phyloP scores from a whole-genome alignment of 352 stramenopile species.

The Globisporangium rhizosaccharum region DNA sequence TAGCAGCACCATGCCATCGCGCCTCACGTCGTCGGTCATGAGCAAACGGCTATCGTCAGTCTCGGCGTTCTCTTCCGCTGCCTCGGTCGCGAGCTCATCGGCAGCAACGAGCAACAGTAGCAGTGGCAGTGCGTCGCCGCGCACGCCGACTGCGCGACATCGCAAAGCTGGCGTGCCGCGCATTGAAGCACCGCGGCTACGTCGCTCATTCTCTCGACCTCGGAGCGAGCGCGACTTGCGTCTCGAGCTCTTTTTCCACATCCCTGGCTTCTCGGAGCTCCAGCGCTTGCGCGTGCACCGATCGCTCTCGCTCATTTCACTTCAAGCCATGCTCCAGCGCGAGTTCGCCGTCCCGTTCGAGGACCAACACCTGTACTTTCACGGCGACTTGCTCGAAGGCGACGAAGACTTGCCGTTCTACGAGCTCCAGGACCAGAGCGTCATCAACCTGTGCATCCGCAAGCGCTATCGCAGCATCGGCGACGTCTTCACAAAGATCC shows the following conservation, averaged over 20 bases:
- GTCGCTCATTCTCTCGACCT: slow-evolving; percentile 18
- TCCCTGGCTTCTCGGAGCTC: slow-evolving; percentile 23
- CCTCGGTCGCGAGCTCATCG: background rate
- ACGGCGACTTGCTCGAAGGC: slow-evolving; percentile 51
- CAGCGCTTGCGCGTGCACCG: slow-evolving; percentile 36
- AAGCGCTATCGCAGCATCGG: slow-evolving; percentile 57
- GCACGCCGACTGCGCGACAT: background rate
- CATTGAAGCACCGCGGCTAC: slow-evolving; percentile 1
- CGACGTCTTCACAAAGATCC: slow-evolving; percentile 58
- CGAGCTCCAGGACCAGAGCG: slow-evolving; percentile 45
- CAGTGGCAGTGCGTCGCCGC: background rate
- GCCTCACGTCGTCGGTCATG: background rate
- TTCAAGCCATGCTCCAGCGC: slow-evolving; percentile 52
- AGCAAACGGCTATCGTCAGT: slow-evolving; percentile 1
- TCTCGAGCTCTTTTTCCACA: slow-evolving; percentile 50
- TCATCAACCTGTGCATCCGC: slow-evolving; percentile 36
- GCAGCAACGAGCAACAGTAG: background rate
- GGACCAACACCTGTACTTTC: slow-evolving; percentile 52
- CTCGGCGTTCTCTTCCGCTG: background rate
- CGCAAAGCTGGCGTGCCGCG: slow-evolving; percentile 1
- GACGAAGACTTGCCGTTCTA: slow-evolving; percentile 55
- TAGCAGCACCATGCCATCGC: background rate
- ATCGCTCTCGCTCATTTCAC: slow-evolving; percentile 41
- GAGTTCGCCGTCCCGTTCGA: slow-evolving; percentile 54
- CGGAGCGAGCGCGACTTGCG: slow-evolving; percentile 23